phyloP scores from a whole-genome alignment of 345 rosid species.

The Sapria himalayana region DNA sequence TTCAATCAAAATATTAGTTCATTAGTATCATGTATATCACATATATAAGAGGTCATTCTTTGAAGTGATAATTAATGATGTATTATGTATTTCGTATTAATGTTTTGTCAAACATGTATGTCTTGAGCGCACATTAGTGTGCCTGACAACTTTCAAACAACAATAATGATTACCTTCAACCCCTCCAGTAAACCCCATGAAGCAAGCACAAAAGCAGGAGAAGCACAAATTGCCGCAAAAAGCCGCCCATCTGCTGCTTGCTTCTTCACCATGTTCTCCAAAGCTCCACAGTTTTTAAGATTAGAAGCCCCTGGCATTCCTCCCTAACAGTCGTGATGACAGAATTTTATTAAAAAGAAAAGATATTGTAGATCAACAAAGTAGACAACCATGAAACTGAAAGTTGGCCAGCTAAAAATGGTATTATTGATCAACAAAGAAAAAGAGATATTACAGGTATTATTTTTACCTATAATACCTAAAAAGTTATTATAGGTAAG shows the following conservation, averaged over 20 bases:
- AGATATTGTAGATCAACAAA: background rate
- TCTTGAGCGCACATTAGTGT: too few relatives aligned
- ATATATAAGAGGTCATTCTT: too few relatives aligned
- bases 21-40: too few relatives aligned
- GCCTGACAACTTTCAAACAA: too few relatives aligned
- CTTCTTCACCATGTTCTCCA: constrained; percentile 57
- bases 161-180: constrained; percentile 32
- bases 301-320: constrained; percentile 79
- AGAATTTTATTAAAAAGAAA: too few relatives aligned
- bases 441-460: constrained; percentile 18
- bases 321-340: too few relatives aligned
- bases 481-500: too few relatives aligned
- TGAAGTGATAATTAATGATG: too few relatives aligned
- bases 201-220: constrained; percentile 66
- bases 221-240: constrained; percentile 72
- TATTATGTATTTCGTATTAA: too few relatives aligned
- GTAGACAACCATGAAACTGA: background rate
- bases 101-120: too few relatives aligned
- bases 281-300: constrained; percentile 37
- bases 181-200: constrained; percentile 85
- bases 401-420: background rate
- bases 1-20: too few relatives aligned
- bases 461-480: too few relatives aligned
- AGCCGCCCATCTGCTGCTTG: constrained; percentile 57
- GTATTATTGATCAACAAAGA: background rate